Percentiles rank a stretch among this genome's conserved stretches.
Evolutionary conservation across 1,284 basidiomycete species (phyloP).

Genomic region (Cystobasidium sp.): DNA sequence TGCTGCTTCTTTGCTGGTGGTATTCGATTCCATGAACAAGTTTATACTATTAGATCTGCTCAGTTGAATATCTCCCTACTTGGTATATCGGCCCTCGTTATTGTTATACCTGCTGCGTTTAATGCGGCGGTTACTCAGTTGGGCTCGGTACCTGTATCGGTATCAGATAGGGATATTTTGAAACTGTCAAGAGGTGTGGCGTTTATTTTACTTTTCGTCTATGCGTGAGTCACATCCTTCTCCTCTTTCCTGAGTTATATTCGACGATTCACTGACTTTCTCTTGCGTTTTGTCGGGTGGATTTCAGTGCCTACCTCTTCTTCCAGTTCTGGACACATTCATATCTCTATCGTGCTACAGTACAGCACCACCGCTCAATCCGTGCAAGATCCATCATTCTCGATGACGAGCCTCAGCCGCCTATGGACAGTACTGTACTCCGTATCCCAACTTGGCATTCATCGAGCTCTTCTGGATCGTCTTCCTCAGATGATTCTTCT

Average conservation of each 20-base stretch:
- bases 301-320: constrained; percentile 57
- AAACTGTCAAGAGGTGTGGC: constrained; percentile 61
- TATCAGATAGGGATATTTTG: constrained; percentile 58
- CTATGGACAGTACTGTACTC: constrained; percentile 52
- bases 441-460: constrained; percentile 52
- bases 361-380: constrained; percentile 57
- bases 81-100: constrained; percentile 65
- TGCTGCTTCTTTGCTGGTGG: constrained; percentile 79
- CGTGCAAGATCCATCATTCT: constrained; percentile 19
- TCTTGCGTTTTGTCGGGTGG: constrained; percentile 4
- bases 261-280: background rate
- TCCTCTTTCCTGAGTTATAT: background rate
- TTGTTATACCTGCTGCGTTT: constrained; percentile 74
- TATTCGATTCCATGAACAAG: constrained; percentile 67
- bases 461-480: constrained; percentile 41
- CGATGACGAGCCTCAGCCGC: constrained; percentile 52
- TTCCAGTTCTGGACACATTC: constrained; percentile 69
- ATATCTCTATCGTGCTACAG: constrained; percentile 60
- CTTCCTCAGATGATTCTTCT: constrained; percentile 52
- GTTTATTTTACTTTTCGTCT: constrained; percentile 66
- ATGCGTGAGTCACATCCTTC: constrained; percentile 56
- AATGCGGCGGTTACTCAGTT: constrained; percentile 58
- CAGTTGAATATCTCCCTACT: constrained; percentile 81
- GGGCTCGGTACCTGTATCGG: constrained; percentile 44
- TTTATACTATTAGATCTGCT: constrained; percentile 69